A percentile compares a stretch with the other conserved stretches of the same genome.
phyloP scores from a whole-genome alignment of 2,329 filamentous ascomycete genomes.

The Lachnellula hyalina region DNA sequence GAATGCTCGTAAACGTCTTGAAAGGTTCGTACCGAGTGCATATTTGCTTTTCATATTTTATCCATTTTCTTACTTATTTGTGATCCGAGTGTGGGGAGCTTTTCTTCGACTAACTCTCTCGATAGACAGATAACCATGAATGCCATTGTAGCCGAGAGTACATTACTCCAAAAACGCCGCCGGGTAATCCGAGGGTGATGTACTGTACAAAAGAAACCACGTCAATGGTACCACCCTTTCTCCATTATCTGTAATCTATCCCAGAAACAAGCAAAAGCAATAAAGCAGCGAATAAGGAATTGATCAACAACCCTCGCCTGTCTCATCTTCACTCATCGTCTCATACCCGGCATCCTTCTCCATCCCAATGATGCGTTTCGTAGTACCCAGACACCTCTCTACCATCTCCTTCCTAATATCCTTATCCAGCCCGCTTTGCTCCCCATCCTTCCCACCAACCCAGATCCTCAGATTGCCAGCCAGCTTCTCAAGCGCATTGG shows the following conservation, averaged over 20 bases:
- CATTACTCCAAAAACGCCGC: background rate
- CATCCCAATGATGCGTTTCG: slow-evolving; percentile 54
- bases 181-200: background rate
- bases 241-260: no score
- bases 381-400: slow-evolving; percentile 50
- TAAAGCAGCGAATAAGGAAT: background rate
- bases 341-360: slow-evolving; percentile 57
- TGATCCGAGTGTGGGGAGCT: background rate
- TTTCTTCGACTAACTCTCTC: background rate
- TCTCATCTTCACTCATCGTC: slow-evolving; percentile 45
- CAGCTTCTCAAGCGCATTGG: slow-evolving; percentile 48
- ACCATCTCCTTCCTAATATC: slow-evolving; percentile 50
- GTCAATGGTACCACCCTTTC: no score
- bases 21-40: no score
- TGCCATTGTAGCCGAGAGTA: no score
- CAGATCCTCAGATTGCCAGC: slow-evolving; percentile 55
- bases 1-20: no score
- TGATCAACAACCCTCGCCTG: slow-evolving; percentile 25
- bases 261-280: background rate
- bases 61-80: no score
- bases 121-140: no score
- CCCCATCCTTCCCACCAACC: slow-evolving; percentile 50
- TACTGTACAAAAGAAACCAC: background rate
- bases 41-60: no score
- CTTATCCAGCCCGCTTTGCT: slow-evolving; percentile 45